Base-by-base conservation (phyloP, 768 basidiomycete genomes). In the Lactarius sanguifluus region DNA sequence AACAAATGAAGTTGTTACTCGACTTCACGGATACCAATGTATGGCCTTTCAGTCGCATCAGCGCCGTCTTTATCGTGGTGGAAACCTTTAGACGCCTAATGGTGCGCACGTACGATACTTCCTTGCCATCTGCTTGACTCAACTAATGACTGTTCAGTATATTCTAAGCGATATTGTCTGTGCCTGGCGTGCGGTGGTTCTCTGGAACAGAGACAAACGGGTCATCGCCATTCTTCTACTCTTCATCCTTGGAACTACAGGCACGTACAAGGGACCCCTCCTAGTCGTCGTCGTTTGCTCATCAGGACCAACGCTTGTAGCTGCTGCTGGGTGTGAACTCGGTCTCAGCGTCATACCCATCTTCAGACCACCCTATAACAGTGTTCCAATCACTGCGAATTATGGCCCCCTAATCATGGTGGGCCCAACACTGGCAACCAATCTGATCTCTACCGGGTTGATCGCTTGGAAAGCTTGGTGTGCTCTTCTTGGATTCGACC, bases 381-480 rank as follows among this genome's bases (percentile, higher is more conserved):
- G 12, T 38, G 3, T 38, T 38, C 3, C 13, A 38, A 38, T 12
- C 38, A 38, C 34, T 12, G 34, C 34, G 34, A 57, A 58, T 10
- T 25, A 1, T 20, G 34, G 57, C 12, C 15, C 18, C 12, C n/a
- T 58, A 32, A 36, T 58, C 57, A 25, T 58, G 36, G 57, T 38
- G 12, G 57, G 57, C 36, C 30, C 36, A n/a, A 40, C 36, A 15
- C 34, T 58, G n/a, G 36, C 4, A 20, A 58, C 30, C 5, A 58
- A 58, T 40, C 36, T 58, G 36, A n/a, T 58, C 57, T 58, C 57
- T 15, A 58, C 57, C 13, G 57, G 57, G 36, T 25, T 58, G 47
- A 25, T 50, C 12, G 47, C 47, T 12, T 50, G 47, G 47, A 50
- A 50, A 23, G n/a, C n/a, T 50, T 58, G 57, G 57, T 58, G 36